A percentile compares a stretch with the other conserved stretches of the same genome.
phyloP scores from a whole-genome alignment of 176 grass and related monocot genomes.

The Pontederia crassipes region DNA sequence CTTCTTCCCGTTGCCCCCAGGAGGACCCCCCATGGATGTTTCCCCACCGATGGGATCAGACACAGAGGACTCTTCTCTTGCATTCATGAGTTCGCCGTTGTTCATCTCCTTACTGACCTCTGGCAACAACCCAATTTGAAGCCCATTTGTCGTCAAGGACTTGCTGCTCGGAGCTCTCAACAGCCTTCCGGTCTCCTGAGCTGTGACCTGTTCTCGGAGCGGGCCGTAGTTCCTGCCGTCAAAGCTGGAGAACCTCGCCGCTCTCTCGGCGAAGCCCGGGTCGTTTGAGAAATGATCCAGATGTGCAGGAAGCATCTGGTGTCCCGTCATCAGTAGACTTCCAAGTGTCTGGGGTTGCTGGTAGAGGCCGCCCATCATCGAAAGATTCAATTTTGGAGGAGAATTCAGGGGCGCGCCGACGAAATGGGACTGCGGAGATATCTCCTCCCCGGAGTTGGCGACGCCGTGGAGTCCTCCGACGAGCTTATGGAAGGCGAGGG shows the following conservation, averaged over 20 bases:
- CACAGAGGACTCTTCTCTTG: constrained; percentile 54
- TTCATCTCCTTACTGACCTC: constrained; percentile 9
- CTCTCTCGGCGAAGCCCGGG: constrained; percentile 56
- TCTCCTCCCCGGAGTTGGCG: background rate
- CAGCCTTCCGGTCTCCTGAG: constrained; percentile 24
- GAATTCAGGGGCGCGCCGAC: background rate
- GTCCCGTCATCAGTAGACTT: background rate
- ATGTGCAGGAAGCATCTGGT: background rate
- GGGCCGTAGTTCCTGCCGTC: constrained; percentile 35
- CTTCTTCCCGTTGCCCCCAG: constrained; percentile 59
- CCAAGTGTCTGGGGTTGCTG: background rate
- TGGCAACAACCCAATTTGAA: constrained; percentile 5
- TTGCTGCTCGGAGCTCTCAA: background rate
- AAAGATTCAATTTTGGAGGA: background rate
- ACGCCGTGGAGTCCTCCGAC: no score
- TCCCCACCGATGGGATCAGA: constrained; percentile 45
- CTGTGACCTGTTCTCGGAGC: constrained; percentile 19
- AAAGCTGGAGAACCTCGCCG: constrained; percentile 59
- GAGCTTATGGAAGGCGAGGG: background rate
- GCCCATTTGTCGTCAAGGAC: background rate
- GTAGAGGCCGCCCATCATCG: background rate
- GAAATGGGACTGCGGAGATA: background rate
- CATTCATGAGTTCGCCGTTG: constrained; percentile 2
- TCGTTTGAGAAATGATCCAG: constrained; percentile 48
- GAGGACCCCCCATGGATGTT: background rate